Evolutionary conservation across 176 grass and related monocot species (phyloP), one percentile per base, ranked within the genome.

Genomic region (Pharus latifolius): DNA sequence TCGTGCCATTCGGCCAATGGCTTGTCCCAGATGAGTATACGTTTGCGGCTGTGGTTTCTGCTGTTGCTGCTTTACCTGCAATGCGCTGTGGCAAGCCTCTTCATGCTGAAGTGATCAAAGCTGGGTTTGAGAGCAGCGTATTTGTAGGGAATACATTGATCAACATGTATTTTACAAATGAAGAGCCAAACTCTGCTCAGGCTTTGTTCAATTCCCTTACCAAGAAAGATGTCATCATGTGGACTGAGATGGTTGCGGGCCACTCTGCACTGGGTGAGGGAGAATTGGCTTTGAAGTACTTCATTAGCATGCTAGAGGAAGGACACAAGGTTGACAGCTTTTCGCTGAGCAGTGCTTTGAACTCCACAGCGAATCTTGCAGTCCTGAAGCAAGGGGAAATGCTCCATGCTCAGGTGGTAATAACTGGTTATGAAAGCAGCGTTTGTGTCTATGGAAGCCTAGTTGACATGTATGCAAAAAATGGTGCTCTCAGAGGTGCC

Each of bases 161-260:
- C 76, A 92, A 90, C 33, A 97, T 97, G 89, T 97, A 97, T 56
- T 97, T 97, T 72, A 63, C 79, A 60, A 92, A 92, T 6, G 75
- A 80, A 2, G 83, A 92, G 15, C 28, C 80, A 12, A 14, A 8
- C 2, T 89, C 74, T 65, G 78, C 94, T 48, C 80, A 49, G 57
- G 65, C 48, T 77, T 45, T 97, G 68, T 97, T 97, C 31, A 70
- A 74, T 69, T 80, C 32, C n/a, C 25, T 85, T 61, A 31, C 14
- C 0, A 60, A 75, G 48, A 92, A 90, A 80, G 94, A 92, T 97
- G 86, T 77, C 35, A 85, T 90, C 63, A 85, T 97, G 74, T 97
- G 94, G 94, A 97, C 89, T 1, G 94, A 97, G 79, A 97, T 97
- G 94, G 81, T 92, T 75, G 86, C 88, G 8, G 93, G 80, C 44